phyloP scores from a whole-genome alignment of 306 rosid genomes.

The Macrotyloma uniflorum region DNA sequence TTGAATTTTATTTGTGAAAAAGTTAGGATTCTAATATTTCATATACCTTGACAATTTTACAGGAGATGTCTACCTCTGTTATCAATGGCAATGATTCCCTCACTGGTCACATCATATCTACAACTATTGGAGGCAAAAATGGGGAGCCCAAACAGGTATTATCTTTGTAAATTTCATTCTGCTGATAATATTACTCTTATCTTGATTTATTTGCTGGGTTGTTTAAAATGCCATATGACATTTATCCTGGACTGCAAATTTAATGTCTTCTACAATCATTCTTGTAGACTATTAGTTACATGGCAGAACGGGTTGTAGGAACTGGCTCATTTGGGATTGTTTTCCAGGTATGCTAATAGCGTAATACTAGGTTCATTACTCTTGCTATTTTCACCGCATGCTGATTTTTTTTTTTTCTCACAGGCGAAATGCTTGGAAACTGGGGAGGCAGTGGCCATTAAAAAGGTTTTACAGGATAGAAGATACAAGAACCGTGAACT shows the following conservation, averaged over 20 bases:
- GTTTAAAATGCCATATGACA: background rate
- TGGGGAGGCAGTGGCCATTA: conserved; percentile 94
- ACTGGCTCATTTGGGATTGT: conserved; percentile 94
- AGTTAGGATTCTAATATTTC: conserved; percentile 3
- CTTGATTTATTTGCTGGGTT: conserved; percentile 11
- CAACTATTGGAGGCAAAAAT: conserved; percentile 95
- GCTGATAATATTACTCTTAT: background rate
- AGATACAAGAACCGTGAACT: conserved; percentile 91
- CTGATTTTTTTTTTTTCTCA: background rate
- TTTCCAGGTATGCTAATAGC: conserved; percentile 72
- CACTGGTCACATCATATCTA: conserved; percentile 92
- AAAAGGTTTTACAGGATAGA: conserved; percentile 90
- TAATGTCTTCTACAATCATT: conserved; percentile 39
- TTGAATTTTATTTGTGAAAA: background rate
- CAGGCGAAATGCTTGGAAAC: conserved; percentile 98
- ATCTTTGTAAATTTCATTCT: conserved; percentile 24
- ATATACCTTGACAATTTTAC: conserved; percentile 35
- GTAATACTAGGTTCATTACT: background rate
- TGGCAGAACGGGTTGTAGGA: conserved; percentile 96
- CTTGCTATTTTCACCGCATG: conserved; percentile 1
- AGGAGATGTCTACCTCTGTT: conserved; percentile 82
- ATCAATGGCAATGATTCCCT: conserved; percentile 81
- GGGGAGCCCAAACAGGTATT: conserved; percentile 94
- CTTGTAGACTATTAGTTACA: conserved; percentile 92
- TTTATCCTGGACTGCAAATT: conserved; percentile 30